Evolutionary conservation across 1,139 yeast species (phyloP).

Genomic region (Sugiyamaella pinicola): DNA sequence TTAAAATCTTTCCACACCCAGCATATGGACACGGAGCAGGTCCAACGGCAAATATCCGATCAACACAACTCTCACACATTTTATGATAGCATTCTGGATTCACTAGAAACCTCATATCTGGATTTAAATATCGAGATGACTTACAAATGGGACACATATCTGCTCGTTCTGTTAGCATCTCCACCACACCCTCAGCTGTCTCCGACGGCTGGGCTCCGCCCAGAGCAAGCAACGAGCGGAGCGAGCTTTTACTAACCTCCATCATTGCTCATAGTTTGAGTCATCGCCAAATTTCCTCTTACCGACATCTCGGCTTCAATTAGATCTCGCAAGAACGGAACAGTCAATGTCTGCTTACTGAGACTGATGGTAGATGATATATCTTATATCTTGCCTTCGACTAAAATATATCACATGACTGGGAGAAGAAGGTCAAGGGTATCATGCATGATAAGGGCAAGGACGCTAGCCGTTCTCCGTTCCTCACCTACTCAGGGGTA

Average conservation of each 20-base stretch:
- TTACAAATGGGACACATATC: constrained; percentile 99
- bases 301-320: neutral
- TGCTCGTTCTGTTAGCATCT: constrained; percentile 11
- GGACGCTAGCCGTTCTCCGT: too few species aligned
- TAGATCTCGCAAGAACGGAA: too few species aligned
- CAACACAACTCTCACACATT: constrained; percentile 96
- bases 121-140: constrained; percentile 90
- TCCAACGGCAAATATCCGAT: constrained; percentile 87
- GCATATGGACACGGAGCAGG: constrained; percentile 98
- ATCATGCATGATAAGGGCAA: too few species aligned
- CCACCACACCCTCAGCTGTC: too few species aligned
- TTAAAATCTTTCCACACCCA: constrained; percentile 79
- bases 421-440: too few species aligned
- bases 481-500: too few species aligned
- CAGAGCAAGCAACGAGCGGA: too few species aligned
- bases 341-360: too few species aligned
- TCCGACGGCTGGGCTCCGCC: too few species aligned
- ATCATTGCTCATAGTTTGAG: constrained; percentile 6
- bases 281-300: neutral
- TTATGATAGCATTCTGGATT: constrained; percentile 98
- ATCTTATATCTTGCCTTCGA: too few species aligned
- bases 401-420: too few species aligned
- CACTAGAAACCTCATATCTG: constrained; percentile 87
- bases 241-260: constrained; percentile 11
- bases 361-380: too few species aligned